Percentiles rank a stretch among this genome's conserved stretches.
Conservation (phyloP, 208 protist species). For the Endotrypanum monterogeii region DNA sequence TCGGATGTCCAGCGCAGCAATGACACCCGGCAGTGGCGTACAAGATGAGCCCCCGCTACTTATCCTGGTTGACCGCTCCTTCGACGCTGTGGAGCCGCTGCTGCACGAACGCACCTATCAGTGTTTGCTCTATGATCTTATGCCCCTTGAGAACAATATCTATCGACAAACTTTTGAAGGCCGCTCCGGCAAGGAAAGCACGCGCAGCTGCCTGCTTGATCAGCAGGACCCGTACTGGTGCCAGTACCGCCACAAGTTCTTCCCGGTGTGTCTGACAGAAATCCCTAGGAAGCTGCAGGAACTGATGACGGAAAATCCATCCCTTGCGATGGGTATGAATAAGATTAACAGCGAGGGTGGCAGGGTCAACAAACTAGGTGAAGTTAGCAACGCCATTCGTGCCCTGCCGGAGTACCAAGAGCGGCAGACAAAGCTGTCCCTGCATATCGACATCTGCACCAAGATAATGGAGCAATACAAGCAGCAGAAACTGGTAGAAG, state of each 20-base stretch:
- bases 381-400: slow-evolving; percentile 62
- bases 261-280: slow-evolving; percentile 57
- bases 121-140: slow-evolving; percentile 78
- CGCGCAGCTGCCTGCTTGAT: slow-evolving; percentile 53
- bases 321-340: slow-evolving; percentile 42
- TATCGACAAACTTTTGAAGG: slow-evolving; percentile 65
- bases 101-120: slow-evolving; percentile 89
- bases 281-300: slow-evolving; percentile 61
- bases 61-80: slow-evolving; percentile 84
- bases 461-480: slow-evolving; percentile 70
- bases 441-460: slow-evolving; percentile 85
- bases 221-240: slow-evolving; percentile 80
- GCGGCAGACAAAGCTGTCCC: slow-evolving; percentile 70
- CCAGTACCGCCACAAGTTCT: slow-evolving; percentile 70
- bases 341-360: slow-evolving; percentile 11
- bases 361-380: slow-evolving; percentile 29
- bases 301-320: slow-evolving; percentile 60
- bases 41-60: slow-evolving; percentile 46
- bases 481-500: slow-evolving; percentile 47
- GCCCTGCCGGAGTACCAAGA: slow-evolving; percentile 72
- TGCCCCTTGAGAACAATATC: slow-evolving; percentile 58
- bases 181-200: slow-evolving; percentile 38
- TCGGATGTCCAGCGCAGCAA: slow-evolving; percentile 34
- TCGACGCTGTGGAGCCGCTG: slow-evolving; percentile 72
- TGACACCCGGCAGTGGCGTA: background rate